phyloP scores from a whole-genome alignment of 352 stramenopile genomes.

The Globisporangium canariense region DNA sequence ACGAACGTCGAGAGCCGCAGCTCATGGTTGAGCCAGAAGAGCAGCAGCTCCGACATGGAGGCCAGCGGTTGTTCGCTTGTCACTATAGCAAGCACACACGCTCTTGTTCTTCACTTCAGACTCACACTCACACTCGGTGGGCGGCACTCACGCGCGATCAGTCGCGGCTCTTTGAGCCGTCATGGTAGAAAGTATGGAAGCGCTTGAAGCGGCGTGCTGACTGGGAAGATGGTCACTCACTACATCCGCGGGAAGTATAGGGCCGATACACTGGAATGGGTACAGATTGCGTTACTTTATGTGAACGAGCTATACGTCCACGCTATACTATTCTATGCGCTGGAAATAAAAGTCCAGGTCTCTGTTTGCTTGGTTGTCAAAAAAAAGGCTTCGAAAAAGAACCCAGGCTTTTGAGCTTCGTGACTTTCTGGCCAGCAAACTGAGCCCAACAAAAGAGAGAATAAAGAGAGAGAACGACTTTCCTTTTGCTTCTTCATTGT shows the following conservation, averaged over 20 bases:
- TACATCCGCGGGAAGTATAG: not conserved
- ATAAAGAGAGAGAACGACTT: not conserved
- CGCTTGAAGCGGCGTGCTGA: not conserved
- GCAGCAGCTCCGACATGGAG: slow-evolving; percentile 68
- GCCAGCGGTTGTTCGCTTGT: not conserved
- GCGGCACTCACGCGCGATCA: not conserved
- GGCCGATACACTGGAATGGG: not conserved
- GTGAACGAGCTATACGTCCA: not conserved
- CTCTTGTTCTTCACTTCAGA: no score
- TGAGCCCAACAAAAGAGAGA: not conserved
- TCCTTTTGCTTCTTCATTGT: not conserved
- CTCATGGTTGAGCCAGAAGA: slow-evolving; percentile 83
- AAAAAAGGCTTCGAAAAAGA: not conserved
- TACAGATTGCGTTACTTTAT: not conserved
- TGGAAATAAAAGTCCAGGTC: not conserved
- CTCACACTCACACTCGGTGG: not conserved
- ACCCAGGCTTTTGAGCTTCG: not conserved
- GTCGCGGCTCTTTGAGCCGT: slow-evolving; percentile 10
- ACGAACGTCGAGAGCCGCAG: slow-evolving; percentile 64
- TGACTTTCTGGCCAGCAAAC: not conserved
- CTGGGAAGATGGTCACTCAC: not conserved
- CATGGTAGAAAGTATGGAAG: not conserved
- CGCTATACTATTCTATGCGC: not conserved
- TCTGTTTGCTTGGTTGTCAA: no score
- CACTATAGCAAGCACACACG: not conserved